These are phyloP conservation scores for Cryptococcus sp. DNA, from an alignment of 1,284 basidiomycete genomes.

Conservation along the genomic window DNA sequence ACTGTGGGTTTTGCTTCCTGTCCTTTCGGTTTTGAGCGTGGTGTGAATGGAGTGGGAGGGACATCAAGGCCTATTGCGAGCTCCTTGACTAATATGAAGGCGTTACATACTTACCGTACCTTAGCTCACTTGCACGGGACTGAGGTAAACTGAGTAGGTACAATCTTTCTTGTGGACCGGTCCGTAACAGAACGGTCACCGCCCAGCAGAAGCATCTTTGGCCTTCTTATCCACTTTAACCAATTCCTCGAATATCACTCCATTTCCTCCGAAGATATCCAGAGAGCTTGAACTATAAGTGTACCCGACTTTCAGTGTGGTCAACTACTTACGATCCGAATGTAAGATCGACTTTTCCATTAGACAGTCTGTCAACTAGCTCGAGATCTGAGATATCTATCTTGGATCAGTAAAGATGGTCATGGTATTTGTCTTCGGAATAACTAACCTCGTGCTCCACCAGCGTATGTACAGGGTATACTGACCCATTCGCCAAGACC, in stretches of 20 bases:
- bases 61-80: too few species aligned
- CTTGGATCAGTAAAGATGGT: background rate
- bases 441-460: constrained; percentile 77
- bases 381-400: constrained; percentile 77
- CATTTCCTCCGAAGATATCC: constrained; percentile 5
- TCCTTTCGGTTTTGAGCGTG: too few species aligned
- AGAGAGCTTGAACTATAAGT: background rate
- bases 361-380: constrained; percentile 73
- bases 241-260: constrained; percentile 2
- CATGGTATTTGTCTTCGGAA: background rate
- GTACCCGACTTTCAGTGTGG: background rate
- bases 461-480: constrained; percentile 94
- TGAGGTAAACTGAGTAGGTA: background rate
- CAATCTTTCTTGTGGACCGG: background rate
- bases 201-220: background rate
- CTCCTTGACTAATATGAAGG: too few species aligned
- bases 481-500: constrained; percentile 86
- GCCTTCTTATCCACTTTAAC: constrained; percentile 2
- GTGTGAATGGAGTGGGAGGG: too few species aligned
- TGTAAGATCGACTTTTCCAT: constrained; percentile 87
- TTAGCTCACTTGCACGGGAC: background rate
- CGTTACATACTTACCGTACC: too few species aligned
- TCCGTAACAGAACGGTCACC: too few species aligned
- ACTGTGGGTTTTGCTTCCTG: too few species aligned
- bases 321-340: constrained; percentile 71